Percentiles rank a stretch among this genome's conserved stretches.
Evolutionary conservation across 2,329 filamentous ascomycete genomes (phyloP).

Genomic region (Botrytis byssoidea): DNA sequence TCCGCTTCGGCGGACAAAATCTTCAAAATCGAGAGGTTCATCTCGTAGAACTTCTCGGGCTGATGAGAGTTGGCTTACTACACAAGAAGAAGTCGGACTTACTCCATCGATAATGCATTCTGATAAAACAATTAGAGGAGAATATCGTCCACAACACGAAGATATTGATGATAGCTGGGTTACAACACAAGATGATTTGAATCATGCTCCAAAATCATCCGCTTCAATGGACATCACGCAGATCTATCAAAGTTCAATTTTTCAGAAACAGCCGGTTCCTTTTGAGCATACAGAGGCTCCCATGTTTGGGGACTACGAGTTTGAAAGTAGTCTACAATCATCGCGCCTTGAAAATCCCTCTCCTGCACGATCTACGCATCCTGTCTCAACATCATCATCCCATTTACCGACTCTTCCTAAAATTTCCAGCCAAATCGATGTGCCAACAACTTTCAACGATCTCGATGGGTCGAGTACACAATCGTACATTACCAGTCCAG

Average conservation of each 20-base stretch:
- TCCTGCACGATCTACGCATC: neutral
- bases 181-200: conserved; percentile 15
- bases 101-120: conserved; percentile 4
- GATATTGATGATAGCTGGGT: conserved; percentile 18
- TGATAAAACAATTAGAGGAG: neutral
- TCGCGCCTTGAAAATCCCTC: neutral
- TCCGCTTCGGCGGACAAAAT: neutral
- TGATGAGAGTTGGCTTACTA: conserved; percentile 19
- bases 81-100: conserved; percentile 13
- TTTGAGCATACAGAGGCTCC: neutral
- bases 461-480: conserved; percentile 19
- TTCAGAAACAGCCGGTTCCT: neutral
- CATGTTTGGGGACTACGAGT: neutral
- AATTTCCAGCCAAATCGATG: neutral
- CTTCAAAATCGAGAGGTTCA: neutral
- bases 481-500: conserved; percentile 5
- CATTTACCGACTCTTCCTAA: neutral
- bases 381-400: neutral
- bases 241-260: conserved; percentile 1
- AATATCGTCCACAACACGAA: neutral
- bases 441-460: neutral
- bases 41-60: neutral
- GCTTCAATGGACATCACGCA: conserved; percentile 7
- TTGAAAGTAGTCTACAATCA: neutral
- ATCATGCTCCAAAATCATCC: conserved; percentile 1